These are phyloP conservation scores for Malus hybrid DNA, from an alignment of 331 rosid species.

Conservation along the genomic window DNA sequence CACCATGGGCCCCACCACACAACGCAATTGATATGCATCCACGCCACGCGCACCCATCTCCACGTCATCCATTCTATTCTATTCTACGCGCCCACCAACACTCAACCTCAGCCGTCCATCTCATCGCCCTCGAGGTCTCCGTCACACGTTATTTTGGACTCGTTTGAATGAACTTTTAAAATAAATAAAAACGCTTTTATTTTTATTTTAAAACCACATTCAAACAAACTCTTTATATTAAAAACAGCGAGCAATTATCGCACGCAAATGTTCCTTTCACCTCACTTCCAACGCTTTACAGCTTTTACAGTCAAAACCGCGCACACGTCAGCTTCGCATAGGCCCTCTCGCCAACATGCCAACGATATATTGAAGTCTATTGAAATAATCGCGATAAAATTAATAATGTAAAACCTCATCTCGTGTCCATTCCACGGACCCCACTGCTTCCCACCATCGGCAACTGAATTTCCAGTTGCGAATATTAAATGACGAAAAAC, in stretches of 20 bases:
- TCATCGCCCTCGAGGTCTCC: neutral
- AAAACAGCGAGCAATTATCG: conserved; percentile 3
- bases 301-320: too few species aligned
- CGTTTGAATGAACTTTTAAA: too few species aligned
- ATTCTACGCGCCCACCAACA: neutral
- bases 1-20: neutral
- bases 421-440: neutral
- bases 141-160: fast-evolving
- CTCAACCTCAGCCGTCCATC: conserved; percentile 13
- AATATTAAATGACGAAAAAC: conserved; percentile 9
- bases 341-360: neutral
- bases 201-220: fast-evolving
- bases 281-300: too few species aligned
- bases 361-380: neutral
- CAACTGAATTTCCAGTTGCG: conserved; percentile 33
- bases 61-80: neutral
- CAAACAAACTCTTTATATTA: too few species aligned
- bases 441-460: conserved; percentile 17
- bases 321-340: neutral
- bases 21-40: neutral
- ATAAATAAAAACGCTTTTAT: fast-evolving
- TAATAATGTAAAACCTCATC: neutral
- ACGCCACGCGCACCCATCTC: neutral
- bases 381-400: neutral
- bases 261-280: conserved; percentile 25